phyloP scores from a whole-genome alignment of 805 yeast genomes.

The Scheffersomyces stipitis region DNA sequence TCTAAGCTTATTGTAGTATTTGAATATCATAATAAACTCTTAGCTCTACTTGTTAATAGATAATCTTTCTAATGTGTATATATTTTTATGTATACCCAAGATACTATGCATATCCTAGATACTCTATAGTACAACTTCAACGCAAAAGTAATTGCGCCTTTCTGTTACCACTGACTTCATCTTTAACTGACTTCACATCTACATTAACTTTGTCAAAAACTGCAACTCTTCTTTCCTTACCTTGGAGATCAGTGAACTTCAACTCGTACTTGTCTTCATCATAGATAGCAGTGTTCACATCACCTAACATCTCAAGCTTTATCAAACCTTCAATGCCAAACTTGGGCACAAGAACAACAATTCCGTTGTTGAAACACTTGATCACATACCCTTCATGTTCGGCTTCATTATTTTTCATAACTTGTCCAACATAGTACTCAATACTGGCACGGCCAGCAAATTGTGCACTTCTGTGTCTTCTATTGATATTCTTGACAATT shows the following conservation, averaged over 20 bases:
- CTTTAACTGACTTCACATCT: slow-evolving; percentile 76
- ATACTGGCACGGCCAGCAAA: slow-evolving; percentile 98
- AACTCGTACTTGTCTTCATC: slow-evolving; percentile 79
- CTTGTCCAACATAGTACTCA: slow-evolving; percentile 97
- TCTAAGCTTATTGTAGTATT: too few relatives aligned
- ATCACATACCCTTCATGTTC: slow-evolving; percentile 88
- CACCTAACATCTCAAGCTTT: slow-evolving; percentile 72
- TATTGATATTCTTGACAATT: slow-evolving; percentile 85
- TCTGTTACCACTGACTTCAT: slow-evolving; percentile 88
- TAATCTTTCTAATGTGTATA: too few relatives aligned
- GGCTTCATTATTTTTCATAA: slow-evolving; percentile 80
- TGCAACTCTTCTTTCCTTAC: slow-evolving; percentile 49
- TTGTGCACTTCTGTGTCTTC: slow-evolving; percentile 95
- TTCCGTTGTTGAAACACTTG: slow-evolving; percentile 90
- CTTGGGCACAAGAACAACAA: slow-evolving; percentile 91
- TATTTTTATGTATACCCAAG: not conserved
- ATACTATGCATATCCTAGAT: not conserved
- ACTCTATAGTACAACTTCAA: slow-evolving; percentile 18
- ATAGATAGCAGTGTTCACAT: slow-evolving; percentile 59
- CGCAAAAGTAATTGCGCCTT: slow-evolving; percentile 74
- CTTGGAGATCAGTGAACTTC: slow-evolving; percentile 50
- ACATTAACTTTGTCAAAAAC: slow-evolving; percentile 88
- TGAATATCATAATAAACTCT: too few relatives aligned
- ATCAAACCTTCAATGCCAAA: slow-evolving; percentile 95
- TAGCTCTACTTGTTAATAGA: too few relatives aligned